Base-by-base conservation (phyloP, 495 filamentous ascomycete genomes). In the Usnea hakonensis region DNA sequence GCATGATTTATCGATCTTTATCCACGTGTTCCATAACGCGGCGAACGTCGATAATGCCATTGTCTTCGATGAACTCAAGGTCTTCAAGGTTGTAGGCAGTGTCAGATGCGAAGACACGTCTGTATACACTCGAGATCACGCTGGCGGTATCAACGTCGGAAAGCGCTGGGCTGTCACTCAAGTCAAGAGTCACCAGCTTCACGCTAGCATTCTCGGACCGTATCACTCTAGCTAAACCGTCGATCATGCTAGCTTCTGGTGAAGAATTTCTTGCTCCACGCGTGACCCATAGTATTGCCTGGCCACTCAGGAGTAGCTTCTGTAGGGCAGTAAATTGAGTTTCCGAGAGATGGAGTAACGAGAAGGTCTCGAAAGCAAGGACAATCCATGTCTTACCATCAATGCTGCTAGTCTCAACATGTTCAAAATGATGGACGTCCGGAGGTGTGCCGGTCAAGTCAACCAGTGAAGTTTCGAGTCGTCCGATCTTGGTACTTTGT, bases 11-110 rank as follows among this genome's bases (percentile, higher is more conserved):
- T 13, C 19, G 26, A 30, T 69, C 70, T 8, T 66, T 43, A 5
- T 44, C 32, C 7, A 33, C 40, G 19, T 67, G 55, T 28, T 64
- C 66, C 0, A 74, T 48, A 0, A 73, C 37, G 3, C 73, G 69
- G 33, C 69, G 72, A 46, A 74, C 61, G n/a, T 65, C 33, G 1
- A 73, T 5, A 2, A 43, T 19, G 4, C 41, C 41, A n/a, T 43
- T n/a, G 6, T 3, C 8, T 8, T 43, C 41, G 6, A 43, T 3
- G 17, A 43, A 43, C 19, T 43, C 41, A 2, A 19, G 19, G 14
- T 43, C 41, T 19, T 16, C 41, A 3, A n/a, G 16, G 14, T 5
- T n/a, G 8, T 8, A 5, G 9, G 41, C 17, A 21, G 16, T n/a
- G 6, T 43, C 41, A 8, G 8, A n/a, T 16, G 17, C 41, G 8